Base-by-base conservation (phyloP, 805 yeast genomes). In the Saturnispora hagleri region DNA sequence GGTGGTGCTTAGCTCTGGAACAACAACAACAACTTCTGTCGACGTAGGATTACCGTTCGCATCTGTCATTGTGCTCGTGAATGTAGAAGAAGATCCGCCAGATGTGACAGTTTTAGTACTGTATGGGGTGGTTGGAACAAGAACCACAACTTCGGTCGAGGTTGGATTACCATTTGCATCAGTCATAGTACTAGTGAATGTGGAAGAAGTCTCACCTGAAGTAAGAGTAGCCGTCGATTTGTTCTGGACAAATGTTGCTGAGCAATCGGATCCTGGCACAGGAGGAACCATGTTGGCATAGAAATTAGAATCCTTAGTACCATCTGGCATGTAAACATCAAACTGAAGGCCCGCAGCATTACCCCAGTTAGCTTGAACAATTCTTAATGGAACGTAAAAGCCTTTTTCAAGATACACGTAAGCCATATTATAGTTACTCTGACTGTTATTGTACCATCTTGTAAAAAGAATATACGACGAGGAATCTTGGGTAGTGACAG, bases 401-500 rank as follows among this genome's bases (percentile, higher is more conserved):
- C 45, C 47, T 24, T 31, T 36, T 26, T 49, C 50, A 42, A 52
- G 36, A 41, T 49, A 52, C 15, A 52, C 46, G 34, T 31, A 41
- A n/a, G 46, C 46, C 5, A 27, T 6, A 20, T 18, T 40, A 20
- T 20, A 20, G 2, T 40, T n/a, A 26, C 10, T 26, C 26, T 53
- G 17, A 10, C 12, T 27, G 24, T 28, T 48, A 17, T 18, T n/a
- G 8, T 35, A 10, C 42, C 50, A 53, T 33, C 47, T 47, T 5
- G 55, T 45, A 13, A 36, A 51, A 47, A 58, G 34, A 15, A 55
- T 42, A 12, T 49, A 50, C 6, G 31, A 27, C 7, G 46, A 43
- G 9, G 49, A 47, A 15, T 27, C 26, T 35, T 51, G 49, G 3
- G 33, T 22, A 8, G 48, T 46, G 12, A 20, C 10, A 18, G n/a